Conservation (phyloP, 1,139 yeast genomes). For the Yamadazyma dendronema region DNA sequence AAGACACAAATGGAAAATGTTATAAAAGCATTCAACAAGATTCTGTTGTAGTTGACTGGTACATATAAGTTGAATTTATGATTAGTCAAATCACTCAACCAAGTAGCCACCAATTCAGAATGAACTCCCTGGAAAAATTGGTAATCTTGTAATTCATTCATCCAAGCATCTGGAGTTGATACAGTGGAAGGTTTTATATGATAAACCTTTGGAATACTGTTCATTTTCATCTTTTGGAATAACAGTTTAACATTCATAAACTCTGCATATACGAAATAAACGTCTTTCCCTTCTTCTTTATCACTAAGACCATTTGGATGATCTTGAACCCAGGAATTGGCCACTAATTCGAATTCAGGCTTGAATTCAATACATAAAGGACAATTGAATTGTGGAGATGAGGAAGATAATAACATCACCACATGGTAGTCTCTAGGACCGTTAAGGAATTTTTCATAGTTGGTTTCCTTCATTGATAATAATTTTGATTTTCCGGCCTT, state of each 20-base stretch:
- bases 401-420: slow-evolving; percentile 70
- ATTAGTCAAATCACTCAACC: slow-evolving; percentile 42
- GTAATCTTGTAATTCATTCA: slow-evolving; percentile 40
- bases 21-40: slow-evolving; percentile 45
- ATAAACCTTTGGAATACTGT: slow-evolving; percentile 77
- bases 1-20: slow-evolving; percentile 25
- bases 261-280: slow-evolving; percentile 76
- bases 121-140: slow-evolving; percentile 58
- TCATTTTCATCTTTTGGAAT: slow-evolving; percentile 57
- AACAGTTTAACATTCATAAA: slow-evolving; percentile 53
- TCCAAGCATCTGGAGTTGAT: slow-evolving; percentile 26
- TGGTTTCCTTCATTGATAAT: slow-evolving; percentile 52
- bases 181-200: slow-evolving; percentile 58
- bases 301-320: slow-evolving; percentile 33
- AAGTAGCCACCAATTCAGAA: slow-evolving; percentile 35
- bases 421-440: slow-evolving; percentile 74
- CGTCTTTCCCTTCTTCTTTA: slow-evolving; percentile 30
- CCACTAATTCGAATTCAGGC: slow-evolving; percentile 57
- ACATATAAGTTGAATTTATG: slow-evolving; percentile 46
- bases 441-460: slow-evolving; percentile 54
- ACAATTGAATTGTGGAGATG: slow-evolving; percentile 73
- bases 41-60: slow-evolving; percentile 57
- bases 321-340: slow-evolving; percentile 58
- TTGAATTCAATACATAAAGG: slow-evolving; percentile 67
- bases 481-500: slow-evolving; percentile 21